phyloP scores from a whole-genome alignment of 2,329 filamentous ascomycete genomes.

The Xylaria sp. region DNA sequence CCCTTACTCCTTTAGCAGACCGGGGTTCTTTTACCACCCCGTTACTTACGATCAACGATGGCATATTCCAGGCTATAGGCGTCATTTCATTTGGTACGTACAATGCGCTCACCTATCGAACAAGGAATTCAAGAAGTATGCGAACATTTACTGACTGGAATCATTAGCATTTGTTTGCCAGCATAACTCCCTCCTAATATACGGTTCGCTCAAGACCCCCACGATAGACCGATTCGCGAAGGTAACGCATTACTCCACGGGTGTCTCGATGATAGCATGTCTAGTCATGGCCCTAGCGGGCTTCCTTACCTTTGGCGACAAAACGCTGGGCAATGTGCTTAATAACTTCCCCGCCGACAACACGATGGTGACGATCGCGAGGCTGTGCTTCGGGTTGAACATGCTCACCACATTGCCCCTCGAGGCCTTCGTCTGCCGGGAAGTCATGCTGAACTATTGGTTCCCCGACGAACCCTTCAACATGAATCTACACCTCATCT shows the following conservation, averaged over 20 bases:
- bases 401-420: slow-evolving; percentile 98
- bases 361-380: slow-evolving; percentile 91
- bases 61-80: slow-evolving; percentile 94
- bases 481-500: slow-evolving; percentile 83
- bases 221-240: slow-evolving; percentile 94
- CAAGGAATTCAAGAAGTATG: neutral
- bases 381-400: slow-evolving; percentile 95
- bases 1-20: slow-evolving; percentile 75
- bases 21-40: slow-evolving; percentile 77
- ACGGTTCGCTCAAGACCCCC: slow-evolving; percentile 91
- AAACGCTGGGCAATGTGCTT: slow-evolving; percentile 92
- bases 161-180: slow-evolving; percentile 74
- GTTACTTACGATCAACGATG: slow-evolving; percentile 81
- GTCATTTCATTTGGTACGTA: slow-evolving; percentile 93
- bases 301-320: slow-evolving; percentile 92
- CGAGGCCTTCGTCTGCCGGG: slow-evolving; percentile 96
- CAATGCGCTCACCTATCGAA: neutral
- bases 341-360: slow-evolving; percentile 97
- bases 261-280: slow-evolving; percentile 90
- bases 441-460: slow-evolving; percentile 92
- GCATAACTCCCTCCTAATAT: slow-evolving; percentile 97
- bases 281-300: slow-evolving; percentile 87
- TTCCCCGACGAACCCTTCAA: slow-evolving; percentile 78
- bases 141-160: slow-evolving; percentile 47
- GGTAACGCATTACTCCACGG: slow-evolving; percentile 94